Evolutionary conservation across 108 stramenopile genomes (phyloP).

Genomic region (Seminavis robusta): DNA sequence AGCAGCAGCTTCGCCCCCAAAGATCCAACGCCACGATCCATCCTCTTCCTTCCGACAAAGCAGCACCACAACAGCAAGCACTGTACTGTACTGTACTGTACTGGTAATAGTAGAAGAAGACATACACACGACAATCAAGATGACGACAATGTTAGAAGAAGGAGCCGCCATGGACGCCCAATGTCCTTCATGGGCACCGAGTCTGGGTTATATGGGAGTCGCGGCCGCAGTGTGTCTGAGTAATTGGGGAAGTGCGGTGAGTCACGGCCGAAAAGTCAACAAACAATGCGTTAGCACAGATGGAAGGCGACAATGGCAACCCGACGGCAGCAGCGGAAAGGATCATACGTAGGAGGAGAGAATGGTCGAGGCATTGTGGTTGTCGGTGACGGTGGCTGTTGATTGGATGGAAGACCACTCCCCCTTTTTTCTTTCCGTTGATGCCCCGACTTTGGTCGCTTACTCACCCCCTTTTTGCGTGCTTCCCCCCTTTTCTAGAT

Average conservation of each 20-base stretch:
- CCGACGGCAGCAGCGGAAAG: background rate
- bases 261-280: background rate
- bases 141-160: slow-evolving; percentile 53
- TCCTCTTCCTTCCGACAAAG: too few species aligned
- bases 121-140: too few species aligned
- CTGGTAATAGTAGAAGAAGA: too few species aligned
- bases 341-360: background rate
- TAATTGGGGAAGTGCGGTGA: slow-evolving; percentile 76
- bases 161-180: slow-evolving; percentile 36
- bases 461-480: background rate
- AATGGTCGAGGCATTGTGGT: background rate
- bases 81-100: too few species aligned
- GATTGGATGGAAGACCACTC: background rate
- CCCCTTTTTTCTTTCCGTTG: background rate
- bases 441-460: background rate
- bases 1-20: too few species aligned
- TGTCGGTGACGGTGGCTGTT: background rate
- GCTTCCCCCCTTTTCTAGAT: slow-evolving; percentile 32
- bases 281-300: background rate
- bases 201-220: slow-evolving; percentile 74
- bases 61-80: too few species aligned
- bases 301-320: too few species aligned
- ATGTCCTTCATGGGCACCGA: slow-evolving; percentile 74
- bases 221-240: slow-evolving; percentile 67
- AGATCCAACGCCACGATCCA: too few species aligned